Base-by-base conservation (phyloP, 148 eudicot genomes). In the Limonium bicolor region DNA sequence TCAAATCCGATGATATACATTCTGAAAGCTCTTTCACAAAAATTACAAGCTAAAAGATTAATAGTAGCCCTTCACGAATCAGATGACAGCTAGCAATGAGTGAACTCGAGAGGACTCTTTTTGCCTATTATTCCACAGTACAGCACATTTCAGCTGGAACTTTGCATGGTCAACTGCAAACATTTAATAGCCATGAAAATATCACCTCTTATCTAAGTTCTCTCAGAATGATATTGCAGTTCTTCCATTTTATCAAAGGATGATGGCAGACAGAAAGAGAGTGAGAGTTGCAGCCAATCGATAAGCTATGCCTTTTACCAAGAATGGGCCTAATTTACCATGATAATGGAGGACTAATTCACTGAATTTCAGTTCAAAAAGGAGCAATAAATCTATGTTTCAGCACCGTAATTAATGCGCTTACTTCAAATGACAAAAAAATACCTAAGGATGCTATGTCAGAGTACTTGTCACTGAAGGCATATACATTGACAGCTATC, bases 401-500 rank as follows among this genome's bases (percentile, higher is more conserved):
- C 43, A 39, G 11, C 21, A 2, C 4, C 4, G 19, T 25, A 2
- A 15, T 7, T 20, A 26, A 25, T 0, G 24, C 26, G 27, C 13
- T 20, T 36, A 44, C n/a, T 46, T 14, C 10, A 25, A 53, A 51
- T 9, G 15, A 53, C 31, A 3, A 22, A 27, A 20, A 25, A 66
- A 35, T 75, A 90, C 97, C 97, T 53, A 90, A 51, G 46, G 97
- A 80, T 23, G 97, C 97, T 59, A 90, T 70, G 58, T 90, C 99
- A 31, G 78, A 77, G 65, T 84, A 90, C 65, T 90, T 90, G 66
- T 90, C 99, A 62, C 99, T 84, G 68, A 84, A 78, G 33, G 99
- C 95, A 65, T 84, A 90, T 8, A 84, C 63, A 51, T 90, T 85
- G 21, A 80, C 84, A 31, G 80, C 85, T 62, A 90, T 81, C 84